phyloP scores from a whole-genome alignment of 2,329 filamentous ascomycete genomes.

The Trichoderma koningii region DNA sequence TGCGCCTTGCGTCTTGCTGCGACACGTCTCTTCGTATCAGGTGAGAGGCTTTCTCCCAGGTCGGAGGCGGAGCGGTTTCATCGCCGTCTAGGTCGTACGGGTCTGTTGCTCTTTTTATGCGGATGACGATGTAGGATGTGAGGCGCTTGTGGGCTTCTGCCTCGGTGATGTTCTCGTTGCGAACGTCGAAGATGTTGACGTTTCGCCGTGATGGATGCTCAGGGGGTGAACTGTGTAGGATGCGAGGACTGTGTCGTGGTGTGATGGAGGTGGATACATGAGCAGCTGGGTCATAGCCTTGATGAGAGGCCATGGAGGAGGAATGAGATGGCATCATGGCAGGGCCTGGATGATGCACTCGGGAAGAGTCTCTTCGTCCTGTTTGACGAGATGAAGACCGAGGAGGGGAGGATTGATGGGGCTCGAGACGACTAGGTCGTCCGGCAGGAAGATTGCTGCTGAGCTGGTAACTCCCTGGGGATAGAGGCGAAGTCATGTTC shows the following conservation, averaged over 20 bases:
- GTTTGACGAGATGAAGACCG: neutral
- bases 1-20: conserved; percentile 41
- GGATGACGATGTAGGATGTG: conserved; percentile 46
- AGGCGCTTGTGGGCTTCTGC: conserved; percentile 44
- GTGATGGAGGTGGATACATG: neutral
- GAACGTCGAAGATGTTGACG: conserved; percentile 42
- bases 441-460: neutral
- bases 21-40: conserved; percentile 42
- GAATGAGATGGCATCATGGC: neutral
- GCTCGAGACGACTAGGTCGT: neutral
- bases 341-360: neutral
- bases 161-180: conserved; percentile 42
- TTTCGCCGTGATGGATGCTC: neutral
- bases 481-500: neutral
- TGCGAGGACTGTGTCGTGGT: neutral
- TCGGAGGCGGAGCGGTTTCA: conserved; percentile 39
- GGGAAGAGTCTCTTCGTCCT: neutral
- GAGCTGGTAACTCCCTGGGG: neutral
- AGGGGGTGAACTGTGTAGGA: neutral
- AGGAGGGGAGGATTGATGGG: neutral
- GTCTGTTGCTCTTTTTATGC: conserved; percentile 45
- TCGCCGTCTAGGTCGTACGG: conserved; percentile 42
- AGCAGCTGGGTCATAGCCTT: too few species aligned
- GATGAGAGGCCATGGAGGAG: neutral
- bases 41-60: conserved; percentile 46